Percentiles rank a stretch among this genome's conserved stretches.
Evolutionary conservation across 208 protist species (phyloP).

Genomic region (Trypanosoma vivax): DNA sequence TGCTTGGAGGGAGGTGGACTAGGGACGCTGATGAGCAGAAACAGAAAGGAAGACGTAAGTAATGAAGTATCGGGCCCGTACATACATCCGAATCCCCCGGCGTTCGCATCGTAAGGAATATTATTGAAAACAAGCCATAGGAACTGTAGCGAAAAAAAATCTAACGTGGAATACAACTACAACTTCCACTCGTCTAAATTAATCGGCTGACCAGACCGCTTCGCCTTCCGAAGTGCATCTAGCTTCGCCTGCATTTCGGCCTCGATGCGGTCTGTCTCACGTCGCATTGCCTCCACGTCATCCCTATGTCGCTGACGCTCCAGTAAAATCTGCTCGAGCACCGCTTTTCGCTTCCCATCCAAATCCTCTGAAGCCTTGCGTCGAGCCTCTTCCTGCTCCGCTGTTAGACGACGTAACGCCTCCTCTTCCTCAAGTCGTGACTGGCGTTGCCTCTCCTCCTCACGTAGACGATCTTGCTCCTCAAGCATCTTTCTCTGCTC

Average conservation of each 20-base stretch:
- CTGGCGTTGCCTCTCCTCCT: conserved; percentile 33
- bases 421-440: conserved; percentile 33
- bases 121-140: conserved; percentile 2
- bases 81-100: no score
- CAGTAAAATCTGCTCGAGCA: conserved; percentile 54
- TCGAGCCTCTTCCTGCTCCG: conserved; percentile 40
- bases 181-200: conserved; percentile 82
- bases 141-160: conserved; percentile 10
- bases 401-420: conserved; percentile 26
- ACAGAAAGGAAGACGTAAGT: no score
- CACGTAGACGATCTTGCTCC: conserved; percentile 26
- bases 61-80: no score
- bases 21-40: no score
- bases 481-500: conserved; percentile 34
- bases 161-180: conserved; percentile 16
- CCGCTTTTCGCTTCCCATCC: conserved; percentile 44
- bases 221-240: conserved; percentile 75
- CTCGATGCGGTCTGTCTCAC: conserved; percentile 80
- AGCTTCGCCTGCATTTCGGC: conserved; percentile 84
- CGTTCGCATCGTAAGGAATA: no score
- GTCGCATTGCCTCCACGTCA: conserved; percentile 70
- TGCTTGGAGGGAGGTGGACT: no score
- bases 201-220: conserved; percentile 64
- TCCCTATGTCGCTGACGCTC: conserved; percentile 63
- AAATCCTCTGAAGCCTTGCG: conserved; percentile 50